Conservation (phyloP, 768 basidiomycete genomes). For the Boletus sp. region DNA sequence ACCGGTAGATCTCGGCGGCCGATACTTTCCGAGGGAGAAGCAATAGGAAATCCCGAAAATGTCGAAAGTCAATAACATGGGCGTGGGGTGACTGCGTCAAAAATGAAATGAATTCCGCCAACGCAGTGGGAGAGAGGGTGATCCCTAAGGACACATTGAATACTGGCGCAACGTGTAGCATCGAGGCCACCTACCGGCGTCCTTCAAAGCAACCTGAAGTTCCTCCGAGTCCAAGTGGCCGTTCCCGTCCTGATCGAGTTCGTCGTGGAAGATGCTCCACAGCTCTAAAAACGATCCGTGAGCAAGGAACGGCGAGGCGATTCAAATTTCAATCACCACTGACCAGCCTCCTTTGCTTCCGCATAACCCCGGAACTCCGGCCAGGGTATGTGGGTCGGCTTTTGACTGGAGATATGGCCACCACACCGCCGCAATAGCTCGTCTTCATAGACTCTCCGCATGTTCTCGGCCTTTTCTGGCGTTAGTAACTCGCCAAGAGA, state of each 20-base stretch:
- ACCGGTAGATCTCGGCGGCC: slow-evolving; percentile 81
- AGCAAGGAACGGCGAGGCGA: slow-evolving; percentile 15
- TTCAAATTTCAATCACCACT: slow-evolving; percentile 29
- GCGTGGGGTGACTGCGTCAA: slow-evolving; percentile 72
- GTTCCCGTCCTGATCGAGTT: slow-evolving; percentile 88
- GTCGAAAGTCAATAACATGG: slow-evolving; percentile 70
- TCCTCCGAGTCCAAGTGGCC: slow-evolving; percentile 73
- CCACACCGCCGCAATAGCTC: slow-evolving; percentile 65
- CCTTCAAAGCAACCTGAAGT: slow-evolving; percentile 57
- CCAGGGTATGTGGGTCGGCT: slow-evolving; percentile 57
- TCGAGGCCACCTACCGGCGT: slow-evolving; percentile 55
- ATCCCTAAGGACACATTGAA: slow-evolving; percentile 54
- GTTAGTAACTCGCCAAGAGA: slow-evolving; percentile 35
- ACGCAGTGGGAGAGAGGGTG: slow-evolving; percentile 60
- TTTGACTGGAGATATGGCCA: slow-evolving; percentile 41
- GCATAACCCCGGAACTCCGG: slow-evolving; percentile 73
- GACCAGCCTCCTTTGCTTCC: slow-evolving; percentile 78
- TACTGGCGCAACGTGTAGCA: slow-evolving; percentile 22
- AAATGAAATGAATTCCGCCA: slow-evolving; percentile 78
- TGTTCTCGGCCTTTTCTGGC: slow-evolving; percentile 54
- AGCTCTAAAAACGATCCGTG: slow-evolving; percentile 53
- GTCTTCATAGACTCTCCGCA: slow-evolving; percentile 71
- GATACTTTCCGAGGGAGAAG: slow-evolving; percentile 81
- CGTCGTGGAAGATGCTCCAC: slow-evolving; percentile 89
- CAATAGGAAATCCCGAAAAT: slow-evolving; percentile 89